A percentile compares a stretch with the other conserved stretches of the same genome.
phyloP scores from a whole-genome alignment of 495 filamentous ascomycete species.

The Neurospora sp. region DNA sequence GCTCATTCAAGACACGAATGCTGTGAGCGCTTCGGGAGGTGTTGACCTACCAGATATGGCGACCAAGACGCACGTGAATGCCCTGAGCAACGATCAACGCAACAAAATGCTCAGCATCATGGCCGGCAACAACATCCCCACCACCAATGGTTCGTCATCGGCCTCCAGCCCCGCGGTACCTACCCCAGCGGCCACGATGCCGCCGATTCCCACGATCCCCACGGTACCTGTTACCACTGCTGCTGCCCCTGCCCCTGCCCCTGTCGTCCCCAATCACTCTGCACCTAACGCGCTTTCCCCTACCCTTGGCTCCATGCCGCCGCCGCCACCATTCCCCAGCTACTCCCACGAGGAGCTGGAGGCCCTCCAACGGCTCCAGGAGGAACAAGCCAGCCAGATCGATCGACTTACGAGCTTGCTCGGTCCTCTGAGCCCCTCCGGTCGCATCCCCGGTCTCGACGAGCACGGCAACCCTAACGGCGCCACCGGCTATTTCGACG shows the following conservation, averaged over 20 bases:
- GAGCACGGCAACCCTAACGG: constrained; percentile 28
- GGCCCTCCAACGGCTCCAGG: constrained; percentile 58
- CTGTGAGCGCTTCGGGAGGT: constrained; percentile 34
- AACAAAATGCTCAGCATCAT: constrained; percentile 73
- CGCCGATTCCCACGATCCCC: constrained; percentile 12
- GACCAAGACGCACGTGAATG: constrained; percentile 49
- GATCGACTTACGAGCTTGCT: constrained; percentile 59
- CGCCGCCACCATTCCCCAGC: constrained; percentile 46
- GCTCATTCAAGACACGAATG: constrained; percentile 72
- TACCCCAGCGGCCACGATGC: constrained; percentile 1
- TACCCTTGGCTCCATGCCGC: constrained; percentile 48
- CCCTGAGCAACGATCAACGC: constrained; percentile 67
- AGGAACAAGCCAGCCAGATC: constrained; percentile 60
- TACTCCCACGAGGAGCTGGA: constrained; percentile 61
- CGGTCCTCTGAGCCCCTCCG: constrained; percentile 68
- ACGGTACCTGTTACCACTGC: constrained; percentile 13
- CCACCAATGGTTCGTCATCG: neutral
- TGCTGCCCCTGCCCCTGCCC: constrained; percentile 5
- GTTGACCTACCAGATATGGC: constrained; percentile 70
- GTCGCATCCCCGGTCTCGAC: constrained; percentile 64
- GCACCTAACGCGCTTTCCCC: constrained; percentile 31
- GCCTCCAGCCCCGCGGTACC: neutral
- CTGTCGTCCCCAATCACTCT: constrained; percentile 1
- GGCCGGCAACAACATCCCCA: constrained; percentile 30
- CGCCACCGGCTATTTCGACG: constrained; percentile 29